Percentiles rank a stretch among this genome's conserved stretches.
Conservation (phyloP, 371 early-diverging fungal genomes). For the Mortierella sp. region DNA sequence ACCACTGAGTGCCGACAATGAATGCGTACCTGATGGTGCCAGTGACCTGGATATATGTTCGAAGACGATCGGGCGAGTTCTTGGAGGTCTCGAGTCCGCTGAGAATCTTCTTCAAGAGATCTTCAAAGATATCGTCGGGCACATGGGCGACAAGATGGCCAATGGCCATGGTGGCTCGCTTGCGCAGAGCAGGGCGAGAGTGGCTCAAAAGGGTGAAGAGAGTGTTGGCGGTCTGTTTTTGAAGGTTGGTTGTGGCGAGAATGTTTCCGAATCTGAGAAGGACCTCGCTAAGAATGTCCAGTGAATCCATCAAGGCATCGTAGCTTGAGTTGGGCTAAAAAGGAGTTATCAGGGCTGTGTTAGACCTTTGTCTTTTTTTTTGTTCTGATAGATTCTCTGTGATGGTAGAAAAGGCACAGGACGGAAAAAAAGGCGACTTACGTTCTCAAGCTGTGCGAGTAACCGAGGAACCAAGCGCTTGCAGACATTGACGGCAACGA, state of each 20-base stretch:
- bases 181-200: constrained; percentile 85
- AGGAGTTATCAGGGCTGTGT: background rate
- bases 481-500: constrained; percentile 67
- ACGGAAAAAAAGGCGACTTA: constrained; percentile 45
- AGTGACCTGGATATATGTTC: constrained; percentile 80
- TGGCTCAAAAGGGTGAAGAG: constrained; percentile 80
- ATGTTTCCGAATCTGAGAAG: constrained; percentile 81
- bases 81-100: constrained; percentile 62
- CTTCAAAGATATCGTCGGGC: constrained; percentile 79
- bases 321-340: constrained; percentile 64
- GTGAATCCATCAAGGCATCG: constrained; percentile 84
- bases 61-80: constrained; percentile 71
- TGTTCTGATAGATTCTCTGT: background rate
- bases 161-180: constrained; percentile 83
- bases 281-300: constrained; percentile 89
- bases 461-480: constrained; percentile 75
- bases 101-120: constrained; percentile 64
- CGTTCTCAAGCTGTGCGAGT: constrained; percentile 68
- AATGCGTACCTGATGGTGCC: constrained; percentile 76
- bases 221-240: constrained; percentile 71
- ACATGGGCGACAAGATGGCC: constrained; percentile 81
- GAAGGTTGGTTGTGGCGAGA: constrained; percentile 63
- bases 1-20: background rate
- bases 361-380: background rate
- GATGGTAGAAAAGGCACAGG: background rate